Base-by-base conservation (phyloP, 768 basidiomycete genomes). In the Glaciozyma martinii region DNA sequence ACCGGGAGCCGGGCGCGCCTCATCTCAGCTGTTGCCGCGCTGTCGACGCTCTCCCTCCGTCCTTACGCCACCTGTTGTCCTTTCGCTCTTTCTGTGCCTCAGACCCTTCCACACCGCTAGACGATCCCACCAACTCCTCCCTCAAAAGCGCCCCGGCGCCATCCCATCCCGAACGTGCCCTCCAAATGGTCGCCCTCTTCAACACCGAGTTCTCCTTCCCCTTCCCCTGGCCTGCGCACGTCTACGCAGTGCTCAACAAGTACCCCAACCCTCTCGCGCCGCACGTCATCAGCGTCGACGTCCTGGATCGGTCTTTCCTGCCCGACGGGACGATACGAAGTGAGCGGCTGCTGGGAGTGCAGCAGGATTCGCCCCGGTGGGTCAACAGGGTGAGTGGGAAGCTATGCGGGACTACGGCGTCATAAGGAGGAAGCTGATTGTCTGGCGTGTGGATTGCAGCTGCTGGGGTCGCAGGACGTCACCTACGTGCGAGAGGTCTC, bases 191-290 rank as follows among this genome's bases (percentile, higher is more conserved):
- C 46, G 21, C 19, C 19, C 43, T 67, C 27, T 71, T 71, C 66
- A 63, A 55, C 23, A 71, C 70, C 23, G 62, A 61, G 4, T 60
- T 60, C 56, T 29, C 58, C 23, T 71, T 67, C 61, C 9, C 32
- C 8, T 66, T 54, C 44, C 69, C 69, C 4, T 71, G 62, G 63
- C 69, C 69, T 21, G 63, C 64, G 18, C 70, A 71, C 30, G 61
- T 52, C 55, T 71, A 62, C 42, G 63, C 70, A 32, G 70, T 66
- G 21, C 21, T 71, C 7, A 71, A 71, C 66, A 71, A 71, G 56
- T 71, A 71, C 63, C 70, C 70, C 25, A 71, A 71, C 55, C 70
- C 70, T 19, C 53, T 66, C 33, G 66, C 70, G 0, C 63, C 70
- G 23, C 70, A 71, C 46, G 70, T 71, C 61, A 60, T 71, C 54